Percentiles rank a stretch among this genome's conserved stretches.
Evolutionary conservation across 495 filamentous ascomycete species (phyloP).

Genomic region (Trichocladium uniseriatum): DNA sequence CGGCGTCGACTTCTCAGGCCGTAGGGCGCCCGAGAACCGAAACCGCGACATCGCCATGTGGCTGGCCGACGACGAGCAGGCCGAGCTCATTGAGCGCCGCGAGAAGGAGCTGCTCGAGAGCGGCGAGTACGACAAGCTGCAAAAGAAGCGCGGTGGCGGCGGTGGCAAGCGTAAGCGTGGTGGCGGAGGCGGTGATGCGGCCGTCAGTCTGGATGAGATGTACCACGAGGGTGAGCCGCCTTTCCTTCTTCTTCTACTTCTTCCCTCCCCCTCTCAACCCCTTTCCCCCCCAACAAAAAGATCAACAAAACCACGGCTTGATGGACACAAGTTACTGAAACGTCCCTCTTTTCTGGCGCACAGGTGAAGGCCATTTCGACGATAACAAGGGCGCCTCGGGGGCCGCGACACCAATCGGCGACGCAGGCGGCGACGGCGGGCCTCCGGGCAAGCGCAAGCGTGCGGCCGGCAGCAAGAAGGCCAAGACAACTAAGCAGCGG

Average conservation of each 20-base stretch:
- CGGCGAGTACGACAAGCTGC: conserved; percentile 52
- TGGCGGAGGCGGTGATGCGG: conserved; percentile 33
- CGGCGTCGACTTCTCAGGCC: conserved; percentile 83
- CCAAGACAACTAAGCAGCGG: conserved; percentile 83
- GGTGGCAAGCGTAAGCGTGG: conserved; percentile 35
- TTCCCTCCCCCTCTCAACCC: no score
- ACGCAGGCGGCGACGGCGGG: conserved; percentile 42
- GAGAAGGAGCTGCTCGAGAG: conserved; percentile 69
- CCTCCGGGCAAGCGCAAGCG: conserved; percentile 38
- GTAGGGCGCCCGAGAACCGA: conserved; percentile 70
- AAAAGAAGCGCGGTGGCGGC: conserved; percentile 50
- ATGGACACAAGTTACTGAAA: conserved; percentile 5
- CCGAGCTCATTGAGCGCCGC: conserved; percentile 78
- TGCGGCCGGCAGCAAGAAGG: conserved; percentile 65
- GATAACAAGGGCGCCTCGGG: conserved; percentile 81
- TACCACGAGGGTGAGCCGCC: conserved; percentile 83
- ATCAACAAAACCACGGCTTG: background rate
- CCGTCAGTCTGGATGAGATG: conserved; percentile 86
- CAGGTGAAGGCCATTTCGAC: conserved; percentile 91
- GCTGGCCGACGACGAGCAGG: conserved; percentile 92
- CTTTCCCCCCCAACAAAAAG: no score
- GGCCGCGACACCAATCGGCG: conserved; percentile 58
- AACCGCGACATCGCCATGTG: conserved; percentile 96
- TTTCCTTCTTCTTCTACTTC: background rate
- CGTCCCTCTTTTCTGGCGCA: background rate